Evolutionary conservation across 805 yeast genomes (phyloP), one percentile per base, ranked within the genome.

Genomic region (Spathaspora passalidarum): DNA sequence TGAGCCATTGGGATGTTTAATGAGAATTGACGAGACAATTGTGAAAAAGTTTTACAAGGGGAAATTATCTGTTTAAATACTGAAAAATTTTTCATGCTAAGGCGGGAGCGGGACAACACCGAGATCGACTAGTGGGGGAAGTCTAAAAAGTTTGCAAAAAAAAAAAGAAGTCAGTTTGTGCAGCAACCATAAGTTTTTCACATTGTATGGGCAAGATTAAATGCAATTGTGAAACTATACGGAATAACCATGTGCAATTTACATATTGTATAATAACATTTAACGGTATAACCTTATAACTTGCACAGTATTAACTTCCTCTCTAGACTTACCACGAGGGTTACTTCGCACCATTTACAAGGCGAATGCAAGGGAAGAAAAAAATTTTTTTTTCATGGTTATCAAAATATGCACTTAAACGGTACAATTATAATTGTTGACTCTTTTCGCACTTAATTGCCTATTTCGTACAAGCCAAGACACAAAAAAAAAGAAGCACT

Each of bases 1-100:
- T 61, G 63, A 44, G 62, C 54, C 51, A 48, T 48, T 22, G 10
- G 25, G 29, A n/a, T 13, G 8, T 18, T 9, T 36, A 11, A 19
- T 25, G 9, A 13, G 17, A 4, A 3, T 10, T 29, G 3, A 10
- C n/a, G 16, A 29, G 14, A n/a, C 14, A 10, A 10, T 25, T 25
- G 9, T 13, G 29, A 34, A 34, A 17, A 37, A 17, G 40, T 18
- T 16, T 21, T 8, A 3, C 11, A 32, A 13, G 29, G 20, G 32
- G 19, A 10, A 16, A 22, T 14, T 13, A 20, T 13, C 18, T 16
- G 19, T 22, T 13, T n/a, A 25, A 18, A 14, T 18, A 14, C 4
- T 35, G 38, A 42, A 43, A 43, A 43, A 43, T 19, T 43, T 36
- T 43, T 43, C 36, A 16, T 35, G 14, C 16, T 7, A 10, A 29